Conservation (phyloP, 768 basidiomycete genomes). For the Suillus clintonianus region DNA sequence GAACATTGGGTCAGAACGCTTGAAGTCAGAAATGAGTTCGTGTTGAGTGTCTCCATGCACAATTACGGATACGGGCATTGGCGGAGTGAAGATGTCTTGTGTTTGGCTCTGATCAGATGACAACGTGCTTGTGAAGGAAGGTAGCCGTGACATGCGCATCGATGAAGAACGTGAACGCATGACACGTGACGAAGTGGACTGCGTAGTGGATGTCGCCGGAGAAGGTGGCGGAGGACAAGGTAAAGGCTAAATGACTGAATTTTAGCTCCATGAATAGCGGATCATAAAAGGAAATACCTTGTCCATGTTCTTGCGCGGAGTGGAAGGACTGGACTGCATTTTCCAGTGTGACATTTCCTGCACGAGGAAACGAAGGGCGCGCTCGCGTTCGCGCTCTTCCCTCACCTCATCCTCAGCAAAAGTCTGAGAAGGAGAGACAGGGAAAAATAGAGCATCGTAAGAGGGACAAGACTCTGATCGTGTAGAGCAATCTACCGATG, state of each 20-base stretch:
- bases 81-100: conserved; percentile 22
- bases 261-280: neutral
- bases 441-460: conserved; percentile 38
- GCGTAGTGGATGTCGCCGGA: conserved; percentile 25
- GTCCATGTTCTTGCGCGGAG: conserved; percentile 12
- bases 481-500: conserved; percentile 24
- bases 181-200: conserved; percentile 26
- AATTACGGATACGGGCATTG: conserved; percentile 31
- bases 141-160: conserved; percentile 30
- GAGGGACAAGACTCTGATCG: conserved; percentile 22
- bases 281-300: conserved; percentile 4
- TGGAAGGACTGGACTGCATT: conserved; percentile 7
- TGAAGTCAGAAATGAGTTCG: conserved; percentile 20
- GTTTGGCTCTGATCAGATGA: conserved; percentile 34
- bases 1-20: conserved; percentile 5
- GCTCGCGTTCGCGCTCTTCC: conserved; percentile 34
- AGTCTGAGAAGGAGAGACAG: conserved; percentile 10
- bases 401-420: conserved; percentile 13
- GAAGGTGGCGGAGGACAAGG: conserved; percentile 24
- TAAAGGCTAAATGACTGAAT: conserved; percentile 2
- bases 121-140: conserved; percentile 35
- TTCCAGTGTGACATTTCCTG: conserved; percentile 36
- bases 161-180: conserved; percentile 34
- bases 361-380: conserved; percentile 36
- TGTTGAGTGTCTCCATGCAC: conserved; percentile 31